Percentiles rank a stretch among this genome's conserved stretches.
phyloP scores from a whole-genome alignment of 2,329 filamentous ascomycete species.

The Alternaria ethzedia region DNA sequence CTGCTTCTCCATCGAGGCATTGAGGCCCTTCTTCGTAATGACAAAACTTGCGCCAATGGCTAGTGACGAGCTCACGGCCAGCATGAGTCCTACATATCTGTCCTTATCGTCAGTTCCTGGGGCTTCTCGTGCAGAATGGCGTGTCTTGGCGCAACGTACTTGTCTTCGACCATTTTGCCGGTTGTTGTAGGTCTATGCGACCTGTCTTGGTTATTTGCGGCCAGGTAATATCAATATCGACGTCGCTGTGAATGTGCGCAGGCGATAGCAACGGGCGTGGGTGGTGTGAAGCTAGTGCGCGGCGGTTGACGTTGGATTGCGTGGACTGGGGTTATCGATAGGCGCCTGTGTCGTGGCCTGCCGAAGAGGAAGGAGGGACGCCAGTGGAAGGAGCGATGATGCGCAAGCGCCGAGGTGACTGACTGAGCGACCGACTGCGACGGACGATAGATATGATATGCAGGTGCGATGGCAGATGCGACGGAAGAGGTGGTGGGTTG shows the following conservation, averaged over 20 bases:
- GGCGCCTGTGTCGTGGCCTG: constrained; percentile 3
- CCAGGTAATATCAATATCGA: constrained; percentile 1
- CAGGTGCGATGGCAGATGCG: constrained; percentile 1
- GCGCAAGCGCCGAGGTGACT: not conserved
- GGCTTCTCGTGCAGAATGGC: not conserved
- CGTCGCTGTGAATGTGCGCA: constrained; percentile 1
- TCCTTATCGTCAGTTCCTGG: constrained; percentile 32
- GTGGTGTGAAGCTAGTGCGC: constrained; percentile 5
- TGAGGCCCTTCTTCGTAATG: constrained; percentile 98
- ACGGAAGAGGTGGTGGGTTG: not conserved
- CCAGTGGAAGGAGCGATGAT: not conserved
- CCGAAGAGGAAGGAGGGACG: not conserved
- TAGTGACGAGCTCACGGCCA: constrained; percentile 50
- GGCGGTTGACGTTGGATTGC: constrained; percentile 10
- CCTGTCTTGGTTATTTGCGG: constrained; percentile 3
- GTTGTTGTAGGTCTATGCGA: constrained; percentile 18
- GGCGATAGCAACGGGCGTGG: not conserved
- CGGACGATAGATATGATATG: not conserved
- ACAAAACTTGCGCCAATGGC: constrained; percentile 83
- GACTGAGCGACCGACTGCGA: not conserved
- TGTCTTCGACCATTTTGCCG: constrained; percentile 48
- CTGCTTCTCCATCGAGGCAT: constrained; percentile 87
- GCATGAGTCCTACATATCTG: constrained; percentile 50
- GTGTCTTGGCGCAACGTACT: constrained; percentile 38
- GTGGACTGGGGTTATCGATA: constrained; percentile 12